Evolutionary conservation across 345 rosid genomes (phyloP).

Genomic region (Gossypium mustelinum): DNA sequence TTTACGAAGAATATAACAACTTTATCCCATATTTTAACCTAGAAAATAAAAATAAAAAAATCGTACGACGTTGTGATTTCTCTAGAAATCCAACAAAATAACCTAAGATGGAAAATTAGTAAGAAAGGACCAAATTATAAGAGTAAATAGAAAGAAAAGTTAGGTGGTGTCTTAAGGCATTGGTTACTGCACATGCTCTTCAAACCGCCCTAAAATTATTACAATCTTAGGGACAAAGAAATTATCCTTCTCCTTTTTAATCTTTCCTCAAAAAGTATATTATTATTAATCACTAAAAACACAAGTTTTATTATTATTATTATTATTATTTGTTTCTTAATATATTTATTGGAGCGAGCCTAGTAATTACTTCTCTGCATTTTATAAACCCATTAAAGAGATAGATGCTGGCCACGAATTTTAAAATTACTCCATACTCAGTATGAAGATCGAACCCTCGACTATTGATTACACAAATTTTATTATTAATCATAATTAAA

Average conservation of each 20-base stretch:
- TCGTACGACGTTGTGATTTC: too few species aligned
- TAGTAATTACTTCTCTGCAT: rapidly evolving
- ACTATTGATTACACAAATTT: too few species aligned
- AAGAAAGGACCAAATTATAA: background rate
- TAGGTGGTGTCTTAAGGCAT: slow-evolving; percentile 38
- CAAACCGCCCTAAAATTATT: slow-evolving; percentile 37
- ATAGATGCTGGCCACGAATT: too few species aligned
- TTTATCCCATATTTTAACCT: too few species aligned
- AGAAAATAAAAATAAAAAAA: too few species aligned
- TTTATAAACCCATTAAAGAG: too few species aligned
- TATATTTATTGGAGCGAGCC: too few species aligned
- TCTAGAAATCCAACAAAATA: too few species aligned
- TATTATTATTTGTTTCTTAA: too few species aligned
- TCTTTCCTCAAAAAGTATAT: background rate
- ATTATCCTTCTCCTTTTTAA: background rate
- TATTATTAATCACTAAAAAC: slow-evolving; percentile 20
- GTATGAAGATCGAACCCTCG: rapidly evolving
- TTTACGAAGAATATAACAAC: too few species aligned
- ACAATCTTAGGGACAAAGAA: slow-evolving; percentile 43
- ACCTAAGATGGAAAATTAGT: too few species aligned
- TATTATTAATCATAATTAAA: background rate
- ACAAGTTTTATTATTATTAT: slow-evolving; percentile 13
- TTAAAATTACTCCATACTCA: too few species aligned
- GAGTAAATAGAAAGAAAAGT: slow-evolving; percentile 29
- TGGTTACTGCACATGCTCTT: slow-evolving; percentile 46